Evolutionary conservation across 192 early-diverging fungal genomes (phyloP).

Genomic region (Funneliformis geosporum): DNA sequence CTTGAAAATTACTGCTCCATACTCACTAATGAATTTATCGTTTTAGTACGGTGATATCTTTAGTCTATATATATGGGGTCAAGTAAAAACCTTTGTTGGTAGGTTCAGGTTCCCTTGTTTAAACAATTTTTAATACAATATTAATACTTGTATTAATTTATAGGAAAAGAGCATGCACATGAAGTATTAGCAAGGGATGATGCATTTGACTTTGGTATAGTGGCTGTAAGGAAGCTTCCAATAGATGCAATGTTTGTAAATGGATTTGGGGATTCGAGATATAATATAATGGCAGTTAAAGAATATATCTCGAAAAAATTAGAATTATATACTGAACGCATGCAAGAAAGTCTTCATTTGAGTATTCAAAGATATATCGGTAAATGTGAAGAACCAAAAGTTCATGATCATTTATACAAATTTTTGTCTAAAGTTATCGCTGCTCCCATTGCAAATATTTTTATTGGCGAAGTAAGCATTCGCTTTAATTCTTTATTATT

Average conservation of each 20-base stretch:
- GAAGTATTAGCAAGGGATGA: not conserved
- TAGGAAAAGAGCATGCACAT: not conserved
- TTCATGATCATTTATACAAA: not conserved
- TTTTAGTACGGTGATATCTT: not conserved
- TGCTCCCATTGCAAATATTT: not conserved
- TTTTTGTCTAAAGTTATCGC: not conserved
- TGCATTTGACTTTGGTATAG: not conserved
- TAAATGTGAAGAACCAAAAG: not conserved
- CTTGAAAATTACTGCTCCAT: no score
- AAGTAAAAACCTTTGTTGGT: not conserved
- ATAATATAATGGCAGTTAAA: not conserved
- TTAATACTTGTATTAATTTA: not conserved
- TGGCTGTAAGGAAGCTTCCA: not conserved
- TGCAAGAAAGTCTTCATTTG: not conserved
- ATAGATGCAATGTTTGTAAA: not conserved
- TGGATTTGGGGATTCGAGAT: not conserved
- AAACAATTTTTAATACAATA: no score
- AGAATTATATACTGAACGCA: not conserved
- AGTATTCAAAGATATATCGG: not conserved
- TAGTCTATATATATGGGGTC: not conserved
- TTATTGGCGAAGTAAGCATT: not conserved
- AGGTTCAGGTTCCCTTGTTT: no score
- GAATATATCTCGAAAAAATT: not conserved
- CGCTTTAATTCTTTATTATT: not conserved
- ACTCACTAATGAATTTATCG: no score